phyloP scores from a whole-genome alignment of 768 basidiomycete species.

The Heimioporus sp. region DNA sequence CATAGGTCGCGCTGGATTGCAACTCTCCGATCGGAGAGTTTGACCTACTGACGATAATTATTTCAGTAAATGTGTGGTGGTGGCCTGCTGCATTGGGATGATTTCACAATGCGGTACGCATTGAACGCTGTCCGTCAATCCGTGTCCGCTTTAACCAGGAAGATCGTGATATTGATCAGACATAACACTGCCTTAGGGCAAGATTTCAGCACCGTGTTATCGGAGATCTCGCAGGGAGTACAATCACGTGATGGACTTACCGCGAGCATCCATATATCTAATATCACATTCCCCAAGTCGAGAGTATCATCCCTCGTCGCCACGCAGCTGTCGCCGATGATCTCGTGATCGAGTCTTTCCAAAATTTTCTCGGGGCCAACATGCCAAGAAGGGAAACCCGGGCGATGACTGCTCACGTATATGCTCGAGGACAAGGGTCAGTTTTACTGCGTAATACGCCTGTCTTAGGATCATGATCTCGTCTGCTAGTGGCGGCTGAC shows the following conservation, averaged over 20 bases:
- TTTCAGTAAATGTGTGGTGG: constrained; percentile 3
- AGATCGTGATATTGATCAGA: not conserved
- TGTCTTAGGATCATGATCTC: not conserved
- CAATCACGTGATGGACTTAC: not conserved
- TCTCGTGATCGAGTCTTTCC: not conserved
- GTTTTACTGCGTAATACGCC: not conserved
- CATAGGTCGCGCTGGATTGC: not conserved
- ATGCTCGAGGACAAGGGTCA: constrained; percentile 4
- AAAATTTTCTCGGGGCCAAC: not conserved
- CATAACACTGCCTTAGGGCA: not conserved
- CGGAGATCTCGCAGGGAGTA: not conserved
- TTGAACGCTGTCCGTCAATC: not conserved
- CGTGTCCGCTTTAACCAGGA: not conserved
- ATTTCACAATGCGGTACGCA: not conserved
- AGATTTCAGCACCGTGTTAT: not conserved
- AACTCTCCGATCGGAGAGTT: not conserved
- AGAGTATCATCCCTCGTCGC: not conserved
- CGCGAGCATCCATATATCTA: not conserved
- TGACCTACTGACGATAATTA: not conserved
- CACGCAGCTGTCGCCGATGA: not conserved
- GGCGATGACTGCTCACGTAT: constrained; percentile 2
- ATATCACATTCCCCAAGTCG: not conserved
- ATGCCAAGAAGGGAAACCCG: not conserved
- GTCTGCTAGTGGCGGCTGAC: not conserved
- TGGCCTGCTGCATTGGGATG: not conserved